Conservation (phyloP, 768 basidiomycete genomes). For the Hygrocybe punicea region DNA sequence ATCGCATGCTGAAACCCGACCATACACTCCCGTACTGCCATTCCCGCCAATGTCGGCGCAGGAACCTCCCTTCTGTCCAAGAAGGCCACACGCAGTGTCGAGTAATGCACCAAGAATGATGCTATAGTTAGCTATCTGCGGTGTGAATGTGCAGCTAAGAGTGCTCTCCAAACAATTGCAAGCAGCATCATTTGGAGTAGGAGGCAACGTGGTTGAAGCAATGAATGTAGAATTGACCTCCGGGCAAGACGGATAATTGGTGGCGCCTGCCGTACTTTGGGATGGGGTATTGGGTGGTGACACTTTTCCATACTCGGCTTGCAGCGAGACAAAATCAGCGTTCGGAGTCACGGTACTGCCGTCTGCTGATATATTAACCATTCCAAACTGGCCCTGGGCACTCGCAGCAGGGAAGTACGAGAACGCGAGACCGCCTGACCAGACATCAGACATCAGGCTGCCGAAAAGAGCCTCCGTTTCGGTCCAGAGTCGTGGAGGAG, state of each 20-base stretch:
- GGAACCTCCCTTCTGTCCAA: constrained; percentile 56
- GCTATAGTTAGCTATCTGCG: constrained; percentile 56
- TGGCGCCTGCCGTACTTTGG: constrained; percentile 38
- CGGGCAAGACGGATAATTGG: constrained; percentile 64
- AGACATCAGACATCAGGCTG: constrained; percentile 67
- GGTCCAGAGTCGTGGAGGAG: constrained; percentile 68
- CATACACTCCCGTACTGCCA: constrained; percentile 74
- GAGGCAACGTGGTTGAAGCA: constrained; percentile 69
- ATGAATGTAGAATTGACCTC: constrained; percentile 53
- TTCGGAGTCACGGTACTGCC: constrained; percentile 62
- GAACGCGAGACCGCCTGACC: constrained; percentile 88
- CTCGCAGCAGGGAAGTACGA: constrained; percentile 85
- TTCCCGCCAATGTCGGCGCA: constrained; percentile 71
- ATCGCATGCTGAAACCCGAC: constrained; percentile 71
- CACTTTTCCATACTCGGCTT: constrained; percentile 55
- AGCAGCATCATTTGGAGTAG: constrained; percentile 77
- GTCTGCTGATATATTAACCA: constrained; percentile 72
- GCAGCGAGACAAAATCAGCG: constrained; percentile 65
- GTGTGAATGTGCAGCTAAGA: constrained; percentile 73
- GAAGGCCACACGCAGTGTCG: constrained; percentile 70
- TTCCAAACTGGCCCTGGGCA: constrained; percentile 73
- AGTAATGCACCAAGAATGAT: constrained; percentile 58
- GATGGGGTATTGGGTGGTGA: constrained; percentile 62
- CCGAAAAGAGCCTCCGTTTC: constrained; percentile 74
- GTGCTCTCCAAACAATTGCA: constrained; percentile 70